Evolutionary conservation across 495 filamentous ascomycete species (phyloP).

Genomic region (Recurvomyces mirabilis): DNA sequence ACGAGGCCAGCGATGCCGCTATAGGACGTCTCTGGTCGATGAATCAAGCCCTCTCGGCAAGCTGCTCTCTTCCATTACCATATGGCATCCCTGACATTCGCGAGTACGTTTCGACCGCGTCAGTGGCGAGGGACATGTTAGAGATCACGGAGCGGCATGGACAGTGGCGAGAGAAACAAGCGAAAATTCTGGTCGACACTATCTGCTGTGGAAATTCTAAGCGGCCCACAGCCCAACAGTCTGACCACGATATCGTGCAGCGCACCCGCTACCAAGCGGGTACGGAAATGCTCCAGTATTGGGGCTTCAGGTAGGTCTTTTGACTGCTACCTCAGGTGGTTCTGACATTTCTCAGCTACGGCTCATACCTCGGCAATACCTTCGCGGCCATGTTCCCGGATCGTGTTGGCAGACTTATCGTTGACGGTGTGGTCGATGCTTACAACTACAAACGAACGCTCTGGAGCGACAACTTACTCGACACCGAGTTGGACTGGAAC

Average conservation of each 20-base stretch:
- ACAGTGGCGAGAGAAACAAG: conserved; percentile 30
- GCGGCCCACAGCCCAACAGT: no score
- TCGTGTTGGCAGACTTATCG: conserved; percentile 37
- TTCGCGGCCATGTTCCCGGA: conserved; percentile 39
- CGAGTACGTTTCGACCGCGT: conserved; percentile 17
- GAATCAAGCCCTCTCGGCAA: conserved; percentile 23
- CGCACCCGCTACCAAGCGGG: conserved; percentile 8
- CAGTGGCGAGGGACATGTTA: conserved; percentile 21
- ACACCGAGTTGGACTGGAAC: conserved; percentile 38
- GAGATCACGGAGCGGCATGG: conserved; percentile 31
- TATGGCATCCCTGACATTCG: conserved; percentile 31
- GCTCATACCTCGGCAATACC: conserved; percentile 22
- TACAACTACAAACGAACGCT: conserved; percentile 33
- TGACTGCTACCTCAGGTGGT: not conserved
- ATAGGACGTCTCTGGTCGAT: conserved; percentile 31
- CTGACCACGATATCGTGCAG: no score
- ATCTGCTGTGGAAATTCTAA: not conserved
- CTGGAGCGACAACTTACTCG: conserved; percentile 27
- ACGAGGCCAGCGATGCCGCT: conserved; percentile 28
- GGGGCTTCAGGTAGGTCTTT: conserved; percentile 23
- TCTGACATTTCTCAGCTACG: conserved; percentile 12
- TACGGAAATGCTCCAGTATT: conserved; percentile 25
- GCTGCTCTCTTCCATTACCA: conserved; percentile 21
- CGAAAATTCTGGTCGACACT: conserved; percentile 4
- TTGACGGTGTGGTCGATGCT: conserved; percentile 43